Evolutionary conservation across 1,139 yeast genomes (phyloP).

Genomic region (Kodamaea ohmeri): DNA sequence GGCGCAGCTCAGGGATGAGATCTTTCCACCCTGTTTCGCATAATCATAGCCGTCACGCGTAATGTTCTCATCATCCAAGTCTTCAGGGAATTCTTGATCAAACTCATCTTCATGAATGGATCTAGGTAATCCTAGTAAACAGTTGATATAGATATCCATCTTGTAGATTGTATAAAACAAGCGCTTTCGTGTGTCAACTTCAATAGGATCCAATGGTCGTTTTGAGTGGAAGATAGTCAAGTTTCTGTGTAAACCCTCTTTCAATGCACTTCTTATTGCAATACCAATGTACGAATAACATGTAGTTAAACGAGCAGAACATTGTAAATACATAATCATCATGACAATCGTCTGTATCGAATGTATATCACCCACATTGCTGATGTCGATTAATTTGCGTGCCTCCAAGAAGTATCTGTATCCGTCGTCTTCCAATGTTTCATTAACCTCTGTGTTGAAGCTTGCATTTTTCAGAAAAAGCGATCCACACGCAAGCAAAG

Average conservation of each 20-base stretch:
- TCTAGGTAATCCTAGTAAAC: conserved; percentile 84
- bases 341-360: conserved; percentile 67
- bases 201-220: conserved; percentile 68
- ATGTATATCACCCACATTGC: conserved; percentile 47
- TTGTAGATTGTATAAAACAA: conserved; percentile 87
- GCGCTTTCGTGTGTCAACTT: conserved; percentile 80
- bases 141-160: conserved; percentile 87
- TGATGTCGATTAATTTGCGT: conserved; percentile 64
- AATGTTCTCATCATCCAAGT: conserved; percentile 82
- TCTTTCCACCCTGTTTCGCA: conserved; percentile 39
- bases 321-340: conserved; percentile 78
- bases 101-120: conserved; percentile 74
- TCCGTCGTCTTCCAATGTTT: conserved; percentile 68
- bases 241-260: conserved; percentile 86
- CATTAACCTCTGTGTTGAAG: conserved; percentile 37
- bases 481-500: conserved; percentile 59
- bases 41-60: conserved; percentile 56
- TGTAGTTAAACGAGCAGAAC: conserved; percentile 85
- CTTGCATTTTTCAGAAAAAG: conserved; percentile 54
- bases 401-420: conserved; percentile 83
- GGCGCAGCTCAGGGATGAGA: conserved; percentile 79
- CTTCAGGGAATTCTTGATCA: conserved; percentile 85
- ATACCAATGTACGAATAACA: conserved; percentile 93
- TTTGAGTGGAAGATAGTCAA: conserved; percentile 51
- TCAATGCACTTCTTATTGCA: conserved; percentile 79